phyloP scores from a whole-genome alignment of 495 filamentous ascomycete genomes.

The Achaetomiella virescens region DNA sequence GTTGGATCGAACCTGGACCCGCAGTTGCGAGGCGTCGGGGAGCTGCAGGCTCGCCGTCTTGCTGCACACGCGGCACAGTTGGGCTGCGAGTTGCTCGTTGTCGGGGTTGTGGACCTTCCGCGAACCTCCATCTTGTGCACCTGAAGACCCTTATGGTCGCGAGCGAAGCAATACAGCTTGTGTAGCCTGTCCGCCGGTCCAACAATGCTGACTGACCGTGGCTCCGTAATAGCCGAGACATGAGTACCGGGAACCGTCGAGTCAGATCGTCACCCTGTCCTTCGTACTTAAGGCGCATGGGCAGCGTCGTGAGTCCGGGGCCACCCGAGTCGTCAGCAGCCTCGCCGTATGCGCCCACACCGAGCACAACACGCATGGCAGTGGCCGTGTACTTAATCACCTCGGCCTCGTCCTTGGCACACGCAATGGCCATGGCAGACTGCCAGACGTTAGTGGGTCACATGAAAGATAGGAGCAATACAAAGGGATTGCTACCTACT shows the following conservation, averaged over 20 bases:
- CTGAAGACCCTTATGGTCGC: slow-evolving; percentile 13
- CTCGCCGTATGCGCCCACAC: slow-evolving; percentile 29
- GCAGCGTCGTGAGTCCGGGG: slow-evolving; percentile 19
- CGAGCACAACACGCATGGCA: slow-evolving; percentile 22
- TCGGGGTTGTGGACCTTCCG: slow-evolving; percentile 32
- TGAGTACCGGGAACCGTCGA: slow-evolving; percentile 24
- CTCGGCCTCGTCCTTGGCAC: slow-evolving; percentile 29
- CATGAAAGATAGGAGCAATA: neutral
- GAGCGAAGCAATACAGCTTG: slow-evolving; percentile 12
- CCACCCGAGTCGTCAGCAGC: slow-evolving; percentile 22
- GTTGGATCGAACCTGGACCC: slow-evolving; percentile 26
- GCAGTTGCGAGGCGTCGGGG: slow-evolving; percentile 20
- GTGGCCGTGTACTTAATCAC: slow-evolving; percentile 36
- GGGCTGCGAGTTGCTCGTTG: slow-evolving; percentile 18
- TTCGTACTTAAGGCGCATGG: slow-evolving; percentile 23
- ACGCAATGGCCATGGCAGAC: slow-evolving; percentile 27
- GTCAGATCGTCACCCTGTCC: slow-evolving; percentile 28
- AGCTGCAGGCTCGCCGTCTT: slow-evolving; percentile 14
- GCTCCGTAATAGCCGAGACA: slow-evolving; percentile 31
- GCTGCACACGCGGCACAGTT: slow-evolving; percentile 21
- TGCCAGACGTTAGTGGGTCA: neutral
- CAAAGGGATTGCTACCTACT: neutral
- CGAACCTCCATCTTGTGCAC: slow-evolving; percentile 21
- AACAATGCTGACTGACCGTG: slow-evolving; percentile 28
- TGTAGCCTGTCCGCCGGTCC: slow-evolving; percentile 14